Base-by-base conservation (phyloP, 768 basidiomycete species). In the Macrolepiota fuliginosa region DNA sequence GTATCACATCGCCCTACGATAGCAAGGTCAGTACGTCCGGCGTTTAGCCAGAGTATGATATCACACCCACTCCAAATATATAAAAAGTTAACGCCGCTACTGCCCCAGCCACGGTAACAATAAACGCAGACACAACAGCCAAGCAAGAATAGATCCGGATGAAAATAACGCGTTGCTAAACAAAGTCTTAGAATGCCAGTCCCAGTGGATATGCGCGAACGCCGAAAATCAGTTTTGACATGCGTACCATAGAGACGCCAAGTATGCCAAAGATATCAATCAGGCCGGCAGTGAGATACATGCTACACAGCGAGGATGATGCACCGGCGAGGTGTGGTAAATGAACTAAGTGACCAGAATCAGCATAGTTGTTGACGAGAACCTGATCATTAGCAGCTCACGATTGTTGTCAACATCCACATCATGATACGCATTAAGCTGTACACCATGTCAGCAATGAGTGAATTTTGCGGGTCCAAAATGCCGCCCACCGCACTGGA, bases 251-350 rank as follows among this genome's bases (percentile, higher is more conserved):
- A 59, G 69, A 68, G 17, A 73, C 64, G 62, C 71, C 63, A 60
- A 73, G 68, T 65, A 73, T 66, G 64, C 74, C 74, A 49, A 70
- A 73, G 52, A 75, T 54, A 64, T 75, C 72, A 52, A 74, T 71
- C 46, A 70, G 24, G 58, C 68, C 71, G 42, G 72, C 64, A 35
- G 70, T 64, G 47, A 72, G 66, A 65, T 78, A 77, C 65, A 77
- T 76, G 69, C 67, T 72, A 70, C 71, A 68, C 70, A 75, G 70
- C 70, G 76, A 72, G 69, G 77, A 68, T 50, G 77, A 78, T 56
- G 77, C 70, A 61, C 68, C 65, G 24, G 70, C 57, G 35, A 73
- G 54, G 53, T 69, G 64, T 10, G 70, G 61, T 32, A 66, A 51
- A 47, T 68, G 59, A 24, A 65, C 71, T 68, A 27, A 9, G 10